Conservation (phyloP, 805 yeast genomes). For the Candida vartiovaarae region DNA sequence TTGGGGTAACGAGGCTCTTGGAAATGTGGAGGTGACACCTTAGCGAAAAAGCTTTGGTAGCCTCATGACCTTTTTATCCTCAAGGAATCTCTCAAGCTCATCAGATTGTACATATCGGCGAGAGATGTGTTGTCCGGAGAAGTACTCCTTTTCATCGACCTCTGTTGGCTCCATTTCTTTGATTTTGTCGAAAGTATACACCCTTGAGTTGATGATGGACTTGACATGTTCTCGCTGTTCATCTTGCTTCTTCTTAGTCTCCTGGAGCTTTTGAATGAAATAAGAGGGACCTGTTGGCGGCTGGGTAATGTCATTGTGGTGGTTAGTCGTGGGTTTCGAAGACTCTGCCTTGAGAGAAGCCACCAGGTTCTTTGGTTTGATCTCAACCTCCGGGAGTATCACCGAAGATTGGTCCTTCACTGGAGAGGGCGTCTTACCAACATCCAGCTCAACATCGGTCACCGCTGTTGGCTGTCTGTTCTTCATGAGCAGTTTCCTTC, state of each 20-base stretch:
- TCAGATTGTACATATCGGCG: slow-evolving; percentile 39
- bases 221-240: slow-evolving; percentile 17
- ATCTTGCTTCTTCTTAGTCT: slow-evolving; percentile 21
- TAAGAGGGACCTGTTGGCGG: slow-evolving; percentile 18
- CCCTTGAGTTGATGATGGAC: slow-evolving; percentile 28
- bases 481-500: background rate
- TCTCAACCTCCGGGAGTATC: background rate
- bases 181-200: slow-evolving; percentile 31
- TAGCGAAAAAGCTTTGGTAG: slow-evolving; percentile 54
- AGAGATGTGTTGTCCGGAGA: slow-evolving; percentile 35
- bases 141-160: slow-evolving; percentile 39
- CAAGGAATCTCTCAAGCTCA: slow-evolving; percentile 31
- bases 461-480: background rate
- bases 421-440: slow-evolving; percentile 12
- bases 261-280: slow-evolving; percentile 26
- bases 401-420: background rate
- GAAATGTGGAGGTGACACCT: slow-evolving; percentile 62
- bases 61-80: slow-evolving; percentile 47
- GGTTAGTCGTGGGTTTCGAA: background rate
- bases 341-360: background rate
- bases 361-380: slow-evolving; percentile 3
- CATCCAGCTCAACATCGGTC: slow-evolving; percentile 2
- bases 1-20: slow-evolving; percentile 64
- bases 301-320: background rate
- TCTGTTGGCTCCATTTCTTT: slow-evolving; percentile 22